Base-by-base conservation (phyloP, 2,329 filamentous ascomycete species). In the Fusarium sp. region DNA sequence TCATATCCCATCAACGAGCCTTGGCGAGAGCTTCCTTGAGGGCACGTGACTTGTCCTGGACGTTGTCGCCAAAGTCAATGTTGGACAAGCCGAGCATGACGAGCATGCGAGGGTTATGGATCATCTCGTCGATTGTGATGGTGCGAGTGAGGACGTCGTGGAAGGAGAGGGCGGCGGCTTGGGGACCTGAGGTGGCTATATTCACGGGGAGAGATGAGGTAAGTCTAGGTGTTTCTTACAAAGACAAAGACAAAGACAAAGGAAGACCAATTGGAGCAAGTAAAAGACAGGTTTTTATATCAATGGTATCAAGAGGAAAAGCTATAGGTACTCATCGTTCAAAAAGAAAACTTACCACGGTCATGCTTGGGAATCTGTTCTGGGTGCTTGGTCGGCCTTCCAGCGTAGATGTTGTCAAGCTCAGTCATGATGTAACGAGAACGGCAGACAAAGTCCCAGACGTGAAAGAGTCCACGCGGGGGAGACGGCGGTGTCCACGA, bases 401-500 rank as follows among this genome's bases (percentile, higher is more conserved):
- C 82, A 27, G 77, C 77, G 20, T 78, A 76, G 62, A 85, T 81
- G 47, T 83, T 84, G 20, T 85, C 82, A 27, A 86, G 79, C 79
- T 85, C 83, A 8, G 78, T 79, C 71, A 84, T 80, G 78, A 85
- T 84, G 70, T 85, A 85, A 40, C 80, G 75, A n/a, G 82, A 83
- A 38, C 83, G 81, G 66, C 78, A 81, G 54, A 82, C 81, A 72
- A 85, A 86, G 71, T 85, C 83, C 82, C 82, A 86, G 35, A 84
- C 71, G 71, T 84, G 78, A 63, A 77, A 83, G 45, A 86, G 80
- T 17, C 80, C 80, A 20, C 77, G 74, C 65, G 81, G 76, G 35
- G 77, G 77, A 11, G 72, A 66, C 7, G 73, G 30, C 35, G 76
- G 75, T 14, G 69, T 76, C 79, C 80, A 82, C 22, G 71, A 57